Conservation (phyloP, 495 filamentous ascomycete species). For the Xylaria acuta region DNA sequence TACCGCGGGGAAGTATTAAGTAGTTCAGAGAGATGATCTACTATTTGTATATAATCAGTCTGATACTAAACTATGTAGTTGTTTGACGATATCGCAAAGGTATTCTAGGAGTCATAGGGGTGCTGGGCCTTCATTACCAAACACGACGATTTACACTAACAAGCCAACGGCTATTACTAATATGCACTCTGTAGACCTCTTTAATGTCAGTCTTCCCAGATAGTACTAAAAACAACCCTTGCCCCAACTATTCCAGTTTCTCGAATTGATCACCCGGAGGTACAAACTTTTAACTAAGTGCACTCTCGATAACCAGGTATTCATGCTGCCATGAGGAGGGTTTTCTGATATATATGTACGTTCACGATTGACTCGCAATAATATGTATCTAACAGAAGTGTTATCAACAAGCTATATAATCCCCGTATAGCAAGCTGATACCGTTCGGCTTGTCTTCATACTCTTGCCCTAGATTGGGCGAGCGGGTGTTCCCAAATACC, state of each 20-base stretch:
- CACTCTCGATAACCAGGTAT: background rate
- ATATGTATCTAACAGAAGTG: constrained; percentile 2
- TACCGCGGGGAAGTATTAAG: background rate
- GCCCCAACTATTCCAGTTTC: background rate
- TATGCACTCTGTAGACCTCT: background rate
- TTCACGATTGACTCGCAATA: background rate
- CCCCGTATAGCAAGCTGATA: background rate
- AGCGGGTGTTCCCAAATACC: background rate
- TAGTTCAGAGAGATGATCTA: background rate
- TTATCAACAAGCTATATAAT: background rate
- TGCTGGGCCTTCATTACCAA: background rate
- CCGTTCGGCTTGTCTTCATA: background rate
- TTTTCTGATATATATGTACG: background rate
- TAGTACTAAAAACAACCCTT: background rate
- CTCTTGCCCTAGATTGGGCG: background rate
- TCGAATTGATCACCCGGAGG: background rate
- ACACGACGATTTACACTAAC: background rate
- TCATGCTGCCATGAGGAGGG: background rate
- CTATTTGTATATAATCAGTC: background rate
- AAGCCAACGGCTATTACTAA: background rate
- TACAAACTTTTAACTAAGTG: background rate
- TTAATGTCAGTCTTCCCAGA: background rate
- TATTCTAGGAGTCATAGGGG: background rate
- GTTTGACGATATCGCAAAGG: background rate
- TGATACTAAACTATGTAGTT: background rate